phyloP scores from a whole-genome alignment of 1,284 basidiomycete genomes.

The Singerocomus inundabilis region DNA sequence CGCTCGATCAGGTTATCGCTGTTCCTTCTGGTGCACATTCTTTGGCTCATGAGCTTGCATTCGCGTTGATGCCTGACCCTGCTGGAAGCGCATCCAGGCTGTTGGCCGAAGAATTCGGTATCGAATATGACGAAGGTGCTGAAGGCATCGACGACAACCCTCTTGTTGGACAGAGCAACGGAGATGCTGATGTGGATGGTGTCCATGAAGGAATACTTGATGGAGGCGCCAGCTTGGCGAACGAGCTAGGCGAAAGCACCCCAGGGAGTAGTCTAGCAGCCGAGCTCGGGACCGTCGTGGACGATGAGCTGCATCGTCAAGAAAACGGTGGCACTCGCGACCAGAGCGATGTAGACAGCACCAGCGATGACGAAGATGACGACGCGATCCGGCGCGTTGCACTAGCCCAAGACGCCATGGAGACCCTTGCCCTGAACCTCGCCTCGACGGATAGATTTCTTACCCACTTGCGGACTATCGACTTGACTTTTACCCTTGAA shows the following conservation, averaged over 20 bases:
- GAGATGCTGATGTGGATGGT: conserved; percentile 9
- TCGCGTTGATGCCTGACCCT: conserved; percentile 80
- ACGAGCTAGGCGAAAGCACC: conserved; percentile 25
- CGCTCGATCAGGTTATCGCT: conserved; percentile 31
- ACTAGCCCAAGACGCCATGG: conserved; percentile 64
- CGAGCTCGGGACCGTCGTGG: conserved; percentile 23
- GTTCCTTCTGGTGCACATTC: conserved; percentile 48
- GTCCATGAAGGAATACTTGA: conserved; percentile 22
- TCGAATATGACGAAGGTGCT: conserved; percentile 82
- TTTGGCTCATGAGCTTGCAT: conserved; percentile 78
- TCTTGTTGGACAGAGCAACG: conserved; percentile 13
- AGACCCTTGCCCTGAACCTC: conserved; percentile 66
- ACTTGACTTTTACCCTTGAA: conserved; percentile 60
- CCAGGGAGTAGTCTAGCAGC: conserved; percentile 28
- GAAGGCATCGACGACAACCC: conserved; percentile 62
- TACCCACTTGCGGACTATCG: conserved; percentile 63
- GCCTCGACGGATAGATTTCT: conserved; percentile 77
- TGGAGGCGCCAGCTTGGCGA: conserved; percentile 23
- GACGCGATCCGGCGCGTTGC: conserved; percentile 27
- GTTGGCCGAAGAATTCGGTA: conserved; percentile 79
- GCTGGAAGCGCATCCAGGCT: conserved; percentile 61
- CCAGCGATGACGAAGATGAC: conserved; percentile 29
- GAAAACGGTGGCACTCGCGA: conserved; percentile 15
- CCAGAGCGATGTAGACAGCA: conserved; percentile 10
- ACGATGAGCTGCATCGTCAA: conserved; percentile 16